These are phyloP conservation scores for Fusarium neocosmosporiellum DNA, from an alignment of 2,329 filamentous ascomycete species.

Conservation along the genomic window DNA sequence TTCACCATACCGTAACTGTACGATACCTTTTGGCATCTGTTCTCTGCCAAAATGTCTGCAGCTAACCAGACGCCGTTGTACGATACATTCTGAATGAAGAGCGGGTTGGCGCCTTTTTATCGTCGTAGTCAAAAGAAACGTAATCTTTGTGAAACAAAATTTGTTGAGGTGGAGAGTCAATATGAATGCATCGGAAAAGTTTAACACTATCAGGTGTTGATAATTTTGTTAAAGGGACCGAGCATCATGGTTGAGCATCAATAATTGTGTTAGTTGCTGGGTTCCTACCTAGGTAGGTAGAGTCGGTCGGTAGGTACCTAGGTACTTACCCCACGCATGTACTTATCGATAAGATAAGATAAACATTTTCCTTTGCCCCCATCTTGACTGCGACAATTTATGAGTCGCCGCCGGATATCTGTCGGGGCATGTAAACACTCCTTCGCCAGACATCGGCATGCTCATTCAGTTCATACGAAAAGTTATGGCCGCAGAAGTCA, in stretches of 20 bases:
- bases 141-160: background rate
- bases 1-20: background rate
- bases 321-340: background rate
- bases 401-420: conserved; percentile 11
- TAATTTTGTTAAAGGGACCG: background rate
- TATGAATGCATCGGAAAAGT: background rate
- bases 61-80: too few species aligned
- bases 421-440: conserved; percentile 6
- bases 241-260: background rate
- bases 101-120: background rate
- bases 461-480: conserved; percentile 53
- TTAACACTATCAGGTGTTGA: background rate
- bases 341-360: conserved; percentile 38
- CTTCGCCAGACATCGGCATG: conserved; percentile 42
- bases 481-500: conserved; percentile 68
- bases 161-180: background rate
- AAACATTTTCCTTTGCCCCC: conserved; percentile 35
- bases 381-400: conserved; percentile 25
- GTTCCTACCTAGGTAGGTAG: too few species aligned
- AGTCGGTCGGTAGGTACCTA: background rate
- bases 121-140: background rate
- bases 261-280: too few species aligned
- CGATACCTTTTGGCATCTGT: background rate
- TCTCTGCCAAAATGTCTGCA: background rate
- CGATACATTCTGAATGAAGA: background rate